These are phyloP conservation scores for Amanita jacksonii DNA, from an alignment of 768 basidiomycete genomes.

Conservation along the genomic window DNA sequence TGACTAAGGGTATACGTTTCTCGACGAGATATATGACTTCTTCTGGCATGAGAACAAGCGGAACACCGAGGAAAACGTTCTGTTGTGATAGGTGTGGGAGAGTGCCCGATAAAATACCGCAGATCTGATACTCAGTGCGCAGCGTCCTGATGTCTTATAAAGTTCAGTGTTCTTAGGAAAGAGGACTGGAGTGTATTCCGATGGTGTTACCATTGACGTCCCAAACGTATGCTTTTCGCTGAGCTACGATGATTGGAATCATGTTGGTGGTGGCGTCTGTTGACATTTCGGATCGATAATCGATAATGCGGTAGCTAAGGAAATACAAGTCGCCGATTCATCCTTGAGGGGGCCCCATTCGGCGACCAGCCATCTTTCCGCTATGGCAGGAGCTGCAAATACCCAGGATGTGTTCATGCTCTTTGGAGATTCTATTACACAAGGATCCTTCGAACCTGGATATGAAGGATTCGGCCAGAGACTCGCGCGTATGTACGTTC, in stretches of 20 bases:
- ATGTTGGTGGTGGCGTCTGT: conserved; percentile 10
- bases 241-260: conserved; percentile 63
- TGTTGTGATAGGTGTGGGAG: conserved; percentile 93
- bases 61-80: conserved; percentile 93
- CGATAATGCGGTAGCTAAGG: too few species aligned
- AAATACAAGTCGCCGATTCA: too few species aligned
- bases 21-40: conserved; percentile 84
- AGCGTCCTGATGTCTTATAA: conserved; percentile 66
- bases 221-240: conserved; percentile 83
- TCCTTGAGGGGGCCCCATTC: too few species aligned
- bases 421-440: conserved; percentile 78
- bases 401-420: conserved; percentile 63
- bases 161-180: conserved; percentile 2
- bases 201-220: conserved; percentile 57
- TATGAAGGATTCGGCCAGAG: conserved; percentile 55
- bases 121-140: conserved; percentile 73
- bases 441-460: conserved; percentile 46
- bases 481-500: conserved; percentile 45
- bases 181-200: too few species aligned
- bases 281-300: too few species aligned
- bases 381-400: conserved; percentile 34
- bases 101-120: conserved; percentile 82
- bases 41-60: conserved; percentile 81
- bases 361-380: too few species aligned
- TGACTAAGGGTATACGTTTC: conserved; percentile 42